Percentiles rank a stretch among this genome's conserved stretches.
Conservation (phyloP, 495 filamentous ascomycete species). For the Xylaria palmicola region DNA sequence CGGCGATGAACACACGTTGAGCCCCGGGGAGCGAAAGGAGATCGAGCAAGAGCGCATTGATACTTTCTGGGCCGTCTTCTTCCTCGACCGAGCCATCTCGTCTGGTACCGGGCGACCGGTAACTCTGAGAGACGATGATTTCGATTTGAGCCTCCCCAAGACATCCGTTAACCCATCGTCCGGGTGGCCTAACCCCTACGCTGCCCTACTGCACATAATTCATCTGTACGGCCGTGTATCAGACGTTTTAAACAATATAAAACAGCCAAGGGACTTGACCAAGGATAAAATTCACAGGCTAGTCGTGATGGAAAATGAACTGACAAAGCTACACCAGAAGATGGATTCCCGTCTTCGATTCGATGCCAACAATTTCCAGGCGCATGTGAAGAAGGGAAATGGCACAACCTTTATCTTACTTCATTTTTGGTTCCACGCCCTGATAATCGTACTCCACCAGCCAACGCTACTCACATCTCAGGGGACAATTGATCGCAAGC, state of each 20-base stretch:
- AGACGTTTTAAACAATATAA: constrained; percentile 80
- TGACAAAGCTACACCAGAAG: constrained; percentile 76
- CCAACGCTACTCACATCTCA: constrained; percentile 77
- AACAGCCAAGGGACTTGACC: constrained; percentile 70
- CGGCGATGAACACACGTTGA: constrained; percentile 41
- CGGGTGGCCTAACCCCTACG: constrained; percentile 73
- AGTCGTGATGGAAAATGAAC: constrained; percentile 69
- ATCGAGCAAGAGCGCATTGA: constrained; percentile 72
- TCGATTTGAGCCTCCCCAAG: constrained; percentile 70
- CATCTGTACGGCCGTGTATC: constrained; percentile 80
- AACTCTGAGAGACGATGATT: constrained; percentile 76
- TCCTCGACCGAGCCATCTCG: constrained; percentile 80
- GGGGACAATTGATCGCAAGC: constrained; percentile 58
- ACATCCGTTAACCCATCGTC: constrained; percentile 58
- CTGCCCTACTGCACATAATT: constrained; percentile 75
- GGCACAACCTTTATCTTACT: constrained; percentile 83
- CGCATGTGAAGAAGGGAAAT: constrained; percentile 72
- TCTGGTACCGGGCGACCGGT: constrained; percentile 79
- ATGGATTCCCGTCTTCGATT: constrained; percentile 72
- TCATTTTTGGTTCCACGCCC: constrained; percentile 87
- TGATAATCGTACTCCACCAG: constrained; percentile 81
- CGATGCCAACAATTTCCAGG: constrained; percentile 73
- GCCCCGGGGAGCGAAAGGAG: constrained; percentile 55
- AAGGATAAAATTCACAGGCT: constrained; percentile 67
- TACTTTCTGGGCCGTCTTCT: constrained; percentile 84